Conservation (phyloP, 2,329 filamentous ascomycete species). For the Beauveria medogensis region DNA sequence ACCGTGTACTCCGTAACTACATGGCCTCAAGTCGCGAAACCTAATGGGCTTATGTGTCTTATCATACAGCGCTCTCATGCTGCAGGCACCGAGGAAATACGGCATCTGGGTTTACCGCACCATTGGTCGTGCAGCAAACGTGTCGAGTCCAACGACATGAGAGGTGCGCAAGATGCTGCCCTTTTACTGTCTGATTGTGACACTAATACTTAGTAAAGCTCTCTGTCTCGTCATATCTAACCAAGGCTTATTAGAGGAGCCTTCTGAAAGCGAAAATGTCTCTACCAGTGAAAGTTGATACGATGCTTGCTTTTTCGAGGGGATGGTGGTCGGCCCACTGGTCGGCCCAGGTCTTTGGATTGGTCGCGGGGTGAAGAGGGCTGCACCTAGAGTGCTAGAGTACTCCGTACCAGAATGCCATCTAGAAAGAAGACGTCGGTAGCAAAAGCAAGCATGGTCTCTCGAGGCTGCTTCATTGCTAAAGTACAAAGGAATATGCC, state of each 20-base stretch:
- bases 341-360: neutral
- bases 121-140: too few species aligned
- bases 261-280: neutral
- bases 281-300: neutral
- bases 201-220: neutral
- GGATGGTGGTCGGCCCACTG: conserved; percentile 1
- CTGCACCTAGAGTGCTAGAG: neutral
- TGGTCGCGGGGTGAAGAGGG: neutral
- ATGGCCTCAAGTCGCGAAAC: neutral
- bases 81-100: neutral
- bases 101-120: neutral
- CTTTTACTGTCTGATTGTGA: neutral
- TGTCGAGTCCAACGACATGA: neutral
- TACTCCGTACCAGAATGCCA: too few species aligned
- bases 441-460: conserved; percentile 2
- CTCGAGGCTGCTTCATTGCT: neutral
- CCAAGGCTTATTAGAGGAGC: neutral
- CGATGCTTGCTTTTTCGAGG: conserved; percentile 7
- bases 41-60: too few species aligned
- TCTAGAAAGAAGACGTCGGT: neutral
- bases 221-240: neutral
- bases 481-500: conserved; percentile 1
- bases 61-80: neutral
- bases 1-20: too few species aligned
- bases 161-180: neutral